phyloP scores from a whole-genome alignment of 805 yeast species.

The Candida incommunis region DNA sequence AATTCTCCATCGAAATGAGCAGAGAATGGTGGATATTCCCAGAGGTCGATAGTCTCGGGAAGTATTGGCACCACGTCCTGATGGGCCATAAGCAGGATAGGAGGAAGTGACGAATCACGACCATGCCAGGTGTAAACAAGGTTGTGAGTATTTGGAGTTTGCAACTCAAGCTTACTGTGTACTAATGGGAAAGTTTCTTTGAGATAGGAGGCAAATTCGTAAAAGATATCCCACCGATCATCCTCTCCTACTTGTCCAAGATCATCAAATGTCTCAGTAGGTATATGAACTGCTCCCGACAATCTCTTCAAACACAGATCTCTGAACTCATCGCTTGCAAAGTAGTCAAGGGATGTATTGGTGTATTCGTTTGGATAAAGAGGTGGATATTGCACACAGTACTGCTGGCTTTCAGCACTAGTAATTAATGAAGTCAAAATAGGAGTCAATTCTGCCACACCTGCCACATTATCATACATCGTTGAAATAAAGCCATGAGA shows the following conservation, averaged over 20 bases:
- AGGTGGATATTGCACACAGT: background rate
- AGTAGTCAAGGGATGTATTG: background rate
- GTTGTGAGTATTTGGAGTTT: conserved; percentile 46
- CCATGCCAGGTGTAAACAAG: conserved; percentile 55
- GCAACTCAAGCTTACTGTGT: conserved; percentile 33
- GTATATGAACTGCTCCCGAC: conserved; percentile 43
- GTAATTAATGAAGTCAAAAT: no score
- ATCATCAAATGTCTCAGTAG: conserved; percentile 51
- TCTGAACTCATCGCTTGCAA: conserved; percentile 4
- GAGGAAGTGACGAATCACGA: conserved; percentile 34
- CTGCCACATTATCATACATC: no score
- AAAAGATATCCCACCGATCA: conserved; percentile 34
- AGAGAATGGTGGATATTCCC: conserved; percentile 55
- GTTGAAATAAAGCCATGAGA: no score
- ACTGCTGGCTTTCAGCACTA: no score
- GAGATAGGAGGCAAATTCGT: conserved; percentile 38
- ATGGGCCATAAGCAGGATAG: conserved; percentile 60
- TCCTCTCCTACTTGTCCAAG: conserved; percentile 35
- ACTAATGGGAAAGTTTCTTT: conserved; percentile 40
- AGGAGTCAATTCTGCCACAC: no score
- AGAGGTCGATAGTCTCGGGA: conserved; percentile 34
- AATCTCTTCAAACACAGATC: conserved; percentile 8
- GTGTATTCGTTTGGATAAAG: background rate
- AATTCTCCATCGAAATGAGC: conserved; percentile 53
- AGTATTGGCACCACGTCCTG: conserved; percentile 75